Evolutionary conservation across 2,329 filamentous ascomycete genomes (phyloP).

Genomic region (Fonsecaea pedrosoi): DNA sequence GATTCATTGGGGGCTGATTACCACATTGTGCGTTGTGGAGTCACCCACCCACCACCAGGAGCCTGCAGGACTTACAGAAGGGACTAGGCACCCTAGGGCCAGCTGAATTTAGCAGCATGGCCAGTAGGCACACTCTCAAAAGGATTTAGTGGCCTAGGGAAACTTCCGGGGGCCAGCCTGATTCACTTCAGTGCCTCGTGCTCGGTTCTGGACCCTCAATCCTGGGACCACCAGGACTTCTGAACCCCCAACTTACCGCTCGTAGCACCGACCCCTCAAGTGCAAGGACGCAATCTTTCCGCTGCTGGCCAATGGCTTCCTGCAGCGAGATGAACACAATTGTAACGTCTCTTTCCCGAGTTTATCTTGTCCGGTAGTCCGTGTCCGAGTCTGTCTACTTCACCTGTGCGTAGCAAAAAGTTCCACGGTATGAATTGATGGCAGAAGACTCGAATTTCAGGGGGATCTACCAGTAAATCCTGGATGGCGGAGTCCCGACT

Average conservation of each 20-base stretch:
- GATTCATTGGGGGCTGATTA: not conserved
- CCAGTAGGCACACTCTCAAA: not conserved
- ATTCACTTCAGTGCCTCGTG: not conserved
- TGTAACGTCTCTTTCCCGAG: not conserved
- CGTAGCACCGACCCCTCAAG: not conserved
- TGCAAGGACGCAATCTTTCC: not conserved
- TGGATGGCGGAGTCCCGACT: not conserved
- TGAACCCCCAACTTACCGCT: not conserved
- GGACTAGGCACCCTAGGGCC: not conserved
- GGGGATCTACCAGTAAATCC: not conserved
- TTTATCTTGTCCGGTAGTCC: not conserved
- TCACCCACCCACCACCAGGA: no score
- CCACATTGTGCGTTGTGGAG: slow-evolving; percentile 1
- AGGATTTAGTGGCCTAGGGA: not conserved
- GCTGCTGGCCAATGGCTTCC: not conserved
- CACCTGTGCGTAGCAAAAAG: not conserved
- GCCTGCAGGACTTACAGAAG: not conserved
- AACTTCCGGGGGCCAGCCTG: not conserved
- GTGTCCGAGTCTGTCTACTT: not conserved
- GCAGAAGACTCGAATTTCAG: not conserved
- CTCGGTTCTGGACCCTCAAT: not conserved
- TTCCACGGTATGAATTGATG: not conserved
- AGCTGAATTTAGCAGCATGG: not conserved
- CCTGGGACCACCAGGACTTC: not conserved
- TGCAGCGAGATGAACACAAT: not conserved